Base-by-base conservation (phyloP, 768 basidiomycete species). In the Podaxis sp. region DNA sequence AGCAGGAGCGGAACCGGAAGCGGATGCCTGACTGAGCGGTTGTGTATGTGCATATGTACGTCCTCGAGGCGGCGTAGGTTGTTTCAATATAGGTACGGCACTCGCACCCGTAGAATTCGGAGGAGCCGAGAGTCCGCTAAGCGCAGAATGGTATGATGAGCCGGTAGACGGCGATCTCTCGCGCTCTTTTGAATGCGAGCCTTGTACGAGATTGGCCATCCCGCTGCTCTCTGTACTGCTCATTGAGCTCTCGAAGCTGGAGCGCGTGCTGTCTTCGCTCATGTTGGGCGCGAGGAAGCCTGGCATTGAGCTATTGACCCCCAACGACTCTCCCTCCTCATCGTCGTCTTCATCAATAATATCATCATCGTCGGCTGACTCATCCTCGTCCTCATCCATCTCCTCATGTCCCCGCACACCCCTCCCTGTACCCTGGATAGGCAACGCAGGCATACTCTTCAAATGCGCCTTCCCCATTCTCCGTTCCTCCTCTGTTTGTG, bases 371-470 rank as follows among this genome's bases (percentile, higher is more conserved):
- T 68, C 68, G 4, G 70, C 77, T 2, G 73, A 74, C 36, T 70
- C 69, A n/a, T 75, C 76, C 3, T 74, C 78, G 40, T 73, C 74
- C 38, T 64, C 71, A 22, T 74, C 74, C 30, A 73, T 76, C 26
- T 71, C 69, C 38, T 77, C 79, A 59, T 75, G 72, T n/a, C 69
- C 72, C 42, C 66, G 69, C 6, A 69, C 69, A 39, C 74, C 76
- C 33, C 71, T 70, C 57, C 65, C 69, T 17, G 61, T 67, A 33
- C 68, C 76, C 57, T 73, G 75, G 30, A 57, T 19, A 28, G 72
- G 70, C 40, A 71, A 65, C 28, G 82, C 85, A 36, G 88, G 88
- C 75, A 87, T 83, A 63, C 76, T 83, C 52, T 78, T 75, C 65
- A 87, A 71, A 12, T 81, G 77, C 12, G 69, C 68, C 63, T 73